Evolutionary conservation across 1,284 basidiomycete species (phyloP), one percentile per base, ranked within the genome.

Genomic region (Gomphus bonarii): DNA sequence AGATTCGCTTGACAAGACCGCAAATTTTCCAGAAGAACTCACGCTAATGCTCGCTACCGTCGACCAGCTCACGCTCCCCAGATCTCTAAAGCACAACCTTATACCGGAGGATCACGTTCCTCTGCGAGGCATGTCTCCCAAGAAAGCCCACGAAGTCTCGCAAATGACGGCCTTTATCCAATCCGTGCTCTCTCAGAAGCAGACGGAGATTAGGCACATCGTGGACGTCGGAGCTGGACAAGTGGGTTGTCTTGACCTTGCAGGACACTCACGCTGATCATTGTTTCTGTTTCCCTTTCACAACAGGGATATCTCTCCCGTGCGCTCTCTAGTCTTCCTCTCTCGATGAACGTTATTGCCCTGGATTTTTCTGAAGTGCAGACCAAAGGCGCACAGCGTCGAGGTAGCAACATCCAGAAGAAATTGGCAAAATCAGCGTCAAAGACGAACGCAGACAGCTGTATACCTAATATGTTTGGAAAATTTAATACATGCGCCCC

Each of bases 181-280:
- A 11, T 59, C 61, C 12, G 33, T 74, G 22, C 60, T 72, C 20
- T 48, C 64, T 50, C 53, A 63, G 40, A 43, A 59, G 0, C 43
- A 58, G 1, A 31, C 57, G 18, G 55, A 57, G 28, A 54, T 70
- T 55, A 57, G 59, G 53, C 73, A 76, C 60, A 68, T 68, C 8
- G 76, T 80, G 10, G 79, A 81, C 56, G 68, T 81, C 18, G 79
- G 79, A 30, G 75, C 79, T 14, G 79, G 79, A 18, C 79, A 80
- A 64, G 78, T 80, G 59, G 57, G 72, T 68, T 16, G 55, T 30
- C 14, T 11, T 57, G 25, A 4, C 14, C 28, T 22, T 44, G 16
- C 31, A 44, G 25, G 2, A 20, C 46, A 48, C 28, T 28, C 28
- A 2, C 16, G 12, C 33, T 51, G 20, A 40, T 36, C 10, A 14